Percentiles rank a stretch among this genome's conserved stretches.
Evolutionary conservation across 305 asterid species (phyloP).

Genomic region (Plantago lanceolata): DNA sequence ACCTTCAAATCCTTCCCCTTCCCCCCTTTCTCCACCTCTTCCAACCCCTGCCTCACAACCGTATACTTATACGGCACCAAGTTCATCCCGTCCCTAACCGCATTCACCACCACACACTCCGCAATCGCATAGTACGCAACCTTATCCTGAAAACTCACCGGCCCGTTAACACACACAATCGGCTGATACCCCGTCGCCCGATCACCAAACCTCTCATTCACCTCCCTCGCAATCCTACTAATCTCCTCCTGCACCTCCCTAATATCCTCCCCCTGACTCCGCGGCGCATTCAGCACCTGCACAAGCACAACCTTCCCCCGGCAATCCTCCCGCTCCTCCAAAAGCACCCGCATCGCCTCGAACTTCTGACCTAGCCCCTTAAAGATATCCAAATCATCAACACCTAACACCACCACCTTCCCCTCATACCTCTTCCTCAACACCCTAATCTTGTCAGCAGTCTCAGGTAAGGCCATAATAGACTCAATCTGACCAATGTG

Average conservation of each 20-base stretch:
- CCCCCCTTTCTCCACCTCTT: conserved; percentile 46
- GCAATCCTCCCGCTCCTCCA: conserved; percentile 45
- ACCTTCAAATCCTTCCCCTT: conserved; percentile 26
- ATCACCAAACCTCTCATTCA: conserved; percentile 44
- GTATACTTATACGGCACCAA: conserved; percentile 74
- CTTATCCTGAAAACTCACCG: conserved; percentile 58
- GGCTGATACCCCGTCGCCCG: conserved; percentile 46
- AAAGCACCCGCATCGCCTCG: conserved; percentile 56
- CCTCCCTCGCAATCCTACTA: conserved; percentile 38
- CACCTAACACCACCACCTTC: conserved; percentile 58
- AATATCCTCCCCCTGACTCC: conserved; percentile 69
- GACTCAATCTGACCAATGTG: conserved; percentile 62
- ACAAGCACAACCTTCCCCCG: conserved; percentile 56
- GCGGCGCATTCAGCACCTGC: conserved; percentile 68
- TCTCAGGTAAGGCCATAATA: conserved; percentile 38
- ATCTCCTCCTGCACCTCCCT: conserved; percentile 68
- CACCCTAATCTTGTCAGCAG: conserved; percentile 43
- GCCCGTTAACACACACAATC: conserved; percentile 58
- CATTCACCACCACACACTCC: conserved; percentile 83
- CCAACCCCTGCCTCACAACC: conserved; percentile 59
- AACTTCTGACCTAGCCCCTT: conserved; percentile 75
- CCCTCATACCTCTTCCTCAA: conserved; percentile 48
- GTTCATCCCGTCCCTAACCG: conserved; percentile 90
- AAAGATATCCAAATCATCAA: conserved; percentile 86
- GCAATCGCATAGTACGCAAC: conserved; percentile 62